A percentile compares a stretch with the other conserved stretches of the same genome.
Conservation (phyloP, 2,329 filamentous ascomycete genomes). For the Colletotrichum nymphaeae region DNA sequence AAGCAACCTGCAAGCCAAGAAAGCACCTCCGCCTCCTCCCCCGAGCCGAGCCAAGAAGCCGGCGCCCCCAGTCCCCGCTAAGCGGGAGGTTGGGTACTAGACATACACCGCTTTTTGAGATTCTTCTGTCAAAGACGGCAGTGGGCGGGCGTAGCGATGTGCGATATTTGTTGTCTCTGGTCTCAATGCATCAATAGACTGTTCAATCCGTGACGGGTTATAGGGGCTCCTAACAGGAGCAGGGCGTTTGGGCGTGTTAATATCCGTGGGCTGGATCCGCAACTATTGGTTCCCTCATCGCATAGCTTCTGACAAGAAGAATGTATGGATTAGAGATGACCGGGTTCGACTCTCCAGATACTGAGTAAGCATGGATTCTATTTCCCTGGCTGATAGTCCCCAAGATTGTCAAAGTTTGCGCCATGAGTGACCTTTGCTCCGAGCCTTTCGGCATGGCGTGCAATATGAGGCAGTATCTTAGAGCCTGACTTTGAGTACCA, state of each 20-base stretch:
- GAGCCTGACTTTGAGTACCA: too few species aligned
- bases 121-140: not conserved
- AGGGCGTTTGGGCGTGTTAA: conserved; percentile 36
- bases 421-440: not conserved
- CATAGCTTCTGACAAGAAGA: conserved; percentile 17
- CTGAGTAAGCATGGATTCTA: conserved; percentile 18
- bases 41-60: conserved; percentile 65
- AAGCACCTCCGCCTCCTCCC: conserved; percentile 59
- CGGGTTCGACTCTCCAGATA: conserved; percentile 5
- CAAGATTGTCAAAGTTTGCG: not conserved
- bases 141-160: not conserved
- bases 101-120: conserved; percentile 17
- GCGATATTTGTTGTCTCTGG: not conserved
- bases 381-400: not conserved
- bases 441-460: too few species aligned
- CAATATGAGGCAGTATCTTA: too few species aligned
- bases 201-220: conserved; percentile 21
- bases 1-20: conserved; percentile 44
- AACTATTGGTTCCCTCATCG: conserved; percentile 13
- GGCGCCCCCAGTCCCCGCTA: conserved; percentile 55
- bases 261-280: conserved; percentile 35
- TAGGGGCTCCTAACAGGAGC: conserved; percentile 13
- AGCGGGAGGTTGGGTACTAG: conserved; percentile 45
- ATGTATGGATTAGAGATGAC: conserved; percentile 12
- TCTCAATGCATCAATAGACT: conserved; percentile 33